A percentile compares a stretch with the other conserved stretches of the same genome.
phyloP scores from a whole-genome alignment of 805 yeast species.

The Lipomyces starkeyi region DNA sequence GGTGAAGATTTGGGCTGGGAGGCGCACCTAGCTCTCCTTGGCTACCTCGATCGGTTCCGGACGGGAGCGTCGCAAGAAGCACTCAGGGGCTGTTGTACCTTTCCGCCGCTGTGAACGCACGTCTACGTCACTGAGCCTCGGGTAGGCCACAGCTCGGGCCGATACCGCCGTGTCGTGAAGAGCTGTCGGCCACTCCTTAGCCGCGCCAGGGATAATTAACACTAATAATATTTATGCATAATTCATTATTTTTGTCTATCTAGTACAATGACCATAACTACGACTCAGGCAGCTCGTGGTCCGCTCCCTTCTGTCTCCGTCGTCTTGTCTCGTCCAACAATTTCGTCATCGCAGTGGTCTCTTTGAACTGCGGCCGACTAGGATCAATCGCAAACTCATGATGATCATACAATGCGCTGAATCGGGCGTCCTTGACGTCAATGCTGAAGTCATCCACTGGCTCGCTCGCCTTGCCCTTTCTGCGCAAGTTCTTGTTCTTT shows the following conservation, averaged over 20 bases:
- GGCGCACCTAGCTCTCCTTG: too few species aligned
- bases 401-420: constrained; percentile 78
- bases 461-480: constrained; percentile 54
- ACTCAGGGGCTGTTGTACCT: too few species aligned
- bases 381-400: constrained; percentile 96
- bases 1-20: too few species aligned
- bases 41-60: too few species aligned
- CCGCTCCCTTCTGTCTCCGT: constrained; percentile 32
- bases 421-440: constrained; percentile 83
- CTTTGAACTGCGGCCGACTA: constrained; percentile 84
- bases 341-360: constrained; percentile 84
- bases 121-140: too few species aligned
- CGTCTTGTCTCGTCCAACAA: constrained; percentile 71
- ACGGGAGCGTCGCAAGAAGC: too few species aligned
- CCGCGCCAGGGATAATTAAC: too few species aligned
- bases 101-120: too few species aligned
- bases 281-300: background rate
- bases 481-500: constrained; percentile 40
- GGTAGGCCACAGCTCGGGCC: too few species aligned
- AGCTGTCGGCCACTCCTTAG: too few species aligned
- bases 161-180: too few species aligned
- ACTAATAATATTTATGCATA: background rate
- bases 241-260: background rate
- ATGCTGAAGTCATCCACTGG: constrained; percentile 62
- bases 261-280: background rate